Evolutionary conservation across 129 eudicot genomes (phyloP), one percentile per base, ranked within the genome.

Genomic region (Rutidosis leptorrhynchoides): DNA sequence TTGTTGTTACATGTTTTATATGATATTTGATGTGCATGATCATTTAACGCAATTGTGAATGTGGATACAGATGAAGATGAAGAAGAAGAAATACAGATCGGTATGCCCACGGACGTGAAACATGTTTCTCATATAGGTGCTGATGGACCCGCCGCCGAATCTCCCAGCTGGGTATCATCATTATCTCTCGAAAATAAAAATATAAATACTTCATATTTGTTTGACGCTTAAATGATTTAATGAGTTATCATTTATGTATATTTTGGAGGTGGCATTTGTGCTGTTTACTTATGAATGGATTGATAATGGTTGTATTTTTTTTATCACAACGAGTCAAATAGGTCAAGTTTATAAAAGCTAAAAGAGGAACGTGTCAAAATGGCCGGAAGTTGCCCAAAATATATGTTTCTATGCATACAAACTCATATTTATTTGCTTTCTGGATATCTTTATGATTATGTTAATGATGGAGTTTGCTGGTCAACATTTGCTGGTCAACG

Each of bases 121-220:
- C 95, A 87, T 70, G 82, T 84, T 70, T 85, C 90, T 51, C 95
- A 84, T 60, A 84, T 87, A 21, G 95, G 95, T 70, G 79, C 69
- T 73, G 90, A 87, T 65, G 85, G 95, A 45, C 81, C 90, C 0
- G 45, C 80, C 12, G 5, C 63, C 0, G 79, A 69, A 53, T 53
- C 76, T 46, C 95, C 95, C 0, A 76, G 82, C 64, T 84, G 95
- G 95, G 95, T 87, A 83, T 87, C 27, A 22, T 58, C 74, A 16
- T 53, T 12, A 21, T 23, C 33, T 33, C 27, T 62, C n/a, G n/a
- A n/a, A n/a, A 6, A 12, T 32, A 16, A 20, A 46, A 48, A 9
- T n/a, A n/a, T n/a, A n/a, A n/a, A n/a, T n/a, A 66, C 60, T 5
- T 20, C 26, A 19, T 46, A 33, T 29, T 27, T 54, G 62, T 37